Evolutionary conservation across 192 early-diverging fungal genomes (phyloP).

Genomic region (Coemansia sp.): DNA sequence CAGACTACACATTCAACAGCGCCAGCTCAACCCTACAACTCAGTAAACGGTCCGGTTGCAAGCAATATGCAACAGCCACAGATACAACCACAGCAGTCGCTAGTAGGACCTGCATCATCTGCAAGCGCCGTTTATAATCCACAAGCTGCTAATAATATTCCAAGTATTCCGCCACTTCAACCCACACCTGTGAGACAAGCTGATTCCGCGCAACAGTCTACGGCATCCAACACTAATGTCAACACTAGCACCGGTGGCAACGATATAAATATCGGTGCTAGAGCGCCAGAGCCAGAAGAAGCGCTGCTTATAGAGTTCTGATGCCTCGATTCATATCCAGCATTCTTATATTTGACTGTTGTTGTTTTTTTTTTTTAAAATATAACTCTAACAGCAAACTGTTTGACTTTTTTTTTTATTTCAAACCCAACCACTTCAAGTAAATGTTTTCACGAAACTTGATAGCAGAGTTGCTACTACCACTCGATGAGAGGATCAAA

Average conservation of each 20-base stretch:
- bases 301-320: slow-evolving; percentile 9
- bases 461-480: slow-evolving; percentile 11
- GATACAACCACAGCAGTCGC: not conserved
- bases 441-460: not conserved
- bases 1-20: not conserved
- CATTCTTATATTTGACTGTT: not conserved
- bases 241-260: not conserved
- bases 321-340: not conserved
- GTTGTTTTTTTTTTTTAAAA: not conserved
- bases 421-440: not conserved
- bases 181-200: slow-evolving; percentile 6
- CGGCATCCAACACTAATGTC: slow-evolving; percentile 6
- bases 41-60: not conserved
- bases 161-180: slow-evolving; percentile 34
- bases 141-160: slow-evolving; percentile 29
- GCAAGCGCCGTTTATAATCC: slow-evolving; percentile 28
- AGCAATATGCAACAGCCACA: not conserved
- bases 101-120: slow-evolving; percentile 10
- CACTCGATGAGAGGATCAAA: slow-evolving; percentile 43
- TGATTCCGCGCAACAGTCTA: not conserved
- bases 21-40: not conserved
- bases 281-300: not conserved
- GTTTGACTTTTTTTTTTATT: not conserved
- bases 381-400: not conserved
- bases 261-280: not conserved